Conservation (phyloP, 176 grass and related monocot genomes). For the Saccharum officinarum region DNA sequence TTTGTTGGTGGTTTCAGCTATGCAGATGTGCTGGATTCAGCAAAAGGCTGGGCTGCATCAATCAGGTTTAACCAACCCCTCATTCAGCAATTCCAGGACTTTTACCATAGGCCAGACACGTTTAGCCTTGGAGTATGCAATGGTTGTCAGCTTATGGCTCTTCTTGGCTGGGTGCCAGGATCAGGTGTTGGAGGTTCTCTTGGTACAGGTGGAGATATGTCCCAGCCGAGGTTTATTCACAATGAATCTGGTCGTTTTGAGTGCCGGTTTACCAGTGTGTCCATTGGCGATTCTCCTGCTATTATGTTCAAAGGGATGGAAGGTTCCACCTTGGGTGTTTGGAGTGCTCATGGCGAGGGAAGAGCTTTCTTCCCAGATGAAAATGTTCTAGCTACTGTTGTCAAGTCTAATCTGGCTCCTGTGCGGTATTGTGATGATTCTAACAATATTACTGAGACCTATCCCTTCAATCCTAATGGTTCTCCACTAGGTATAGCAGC, state of each 20-base stretch:
- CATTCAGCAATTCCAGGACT: conserved; percentile 74
- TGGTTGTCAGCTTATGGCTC: conserved; percentile 93
- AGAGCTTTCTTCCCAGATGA: conserved; percentile 80
- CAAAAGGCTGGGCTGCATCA: conserved; percentile 88
- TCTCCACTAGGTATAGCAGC: conserved; percentile 81
- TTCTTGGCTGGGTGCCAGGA: conserved; percentile 94
- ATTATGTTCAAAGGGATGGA: conserved; percentile 97
- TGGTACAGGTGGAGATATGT: conserved; percentile 63
- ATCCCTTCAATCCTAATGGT: conserved; percentile 96
- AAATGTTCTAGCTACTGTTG: conserved; percentile 49
- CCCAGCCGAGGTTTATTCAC: conserved; percentile 89
- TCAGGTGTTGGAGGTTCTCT: conserved; percentile 52
- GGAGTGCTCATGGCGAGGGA: conserved; percentile 84
- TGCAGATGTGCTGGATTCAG: conserved; percentile 87
- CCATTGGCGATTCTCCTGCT: conserved; percentile 62
- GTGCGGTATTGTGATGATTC: conserved; percentile 74
- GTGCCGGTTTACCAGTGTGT: conserved; percentile 77
- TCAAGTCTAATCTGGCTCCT: conserved; percentile 67
- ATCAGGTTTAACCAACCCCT: conserved; percentile 90
- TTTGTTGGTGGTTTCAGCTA: conserved; percentile 99
- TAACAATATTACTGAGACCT: conserved; percentile 66
- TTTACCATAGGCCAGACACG: conserved; percentile 76
- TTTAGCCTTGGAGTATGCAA: conserved; percentile 98
- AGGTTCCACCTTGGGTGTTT: conserved; percentile 79
- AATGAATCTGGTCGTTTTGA: conserved; percentile 89